phyloP scores from a whole-genome alignment of 495 filamentous ascomycete species.

The Cenococcum geophilum region DNA sequence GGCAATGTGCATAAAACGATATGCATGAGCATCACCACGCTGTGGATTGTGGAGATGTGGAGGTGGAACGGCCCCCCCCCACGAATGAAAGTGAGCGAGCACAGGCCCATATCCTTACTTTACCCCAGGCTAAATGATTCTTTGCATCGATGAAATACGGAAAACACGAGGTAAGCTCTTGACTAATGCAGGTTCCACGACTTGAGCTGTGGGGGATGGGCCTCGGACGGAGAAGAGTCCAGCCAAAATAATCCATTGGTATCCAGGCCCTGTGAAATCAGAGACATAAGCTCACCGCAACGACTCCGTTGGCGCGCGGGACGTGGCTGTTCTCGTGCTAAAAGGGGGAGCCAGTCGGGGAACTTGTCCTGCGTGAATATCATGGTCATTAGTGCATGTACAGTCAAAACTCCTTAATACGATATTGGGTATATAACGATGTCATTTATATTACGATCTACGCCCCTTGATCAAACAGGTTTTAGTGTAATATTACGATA shows the following conservation, averaged over 20 bases:
- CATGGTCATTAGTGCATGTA: neutral
- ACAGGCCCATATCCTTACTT: neutral
- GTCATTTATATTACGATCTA: too few relatives aligned
- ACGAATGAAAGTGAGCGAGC: neutral
- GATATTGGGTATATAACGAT: too few relatives aligned
- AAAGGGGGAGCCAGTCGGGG: neutral
- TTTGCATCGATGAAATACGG: neutral
- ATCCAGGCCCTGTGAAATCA: neutral
- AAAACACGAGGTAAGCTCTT: neutral
- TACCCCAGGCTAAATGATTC: neutral
- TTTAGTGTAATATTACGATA: too few relatives aligned
- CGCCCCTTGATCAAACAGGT: too few relatives aligned
- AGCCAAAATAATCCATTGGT: neutral
- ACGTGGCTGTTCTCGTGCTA: neutral
- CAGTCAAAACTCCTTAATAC: too few relatives aligned
- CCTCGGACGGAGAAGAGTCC: neutral
- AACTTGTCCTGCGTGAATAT: neutral
- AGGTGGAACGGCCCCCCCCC: neutral
- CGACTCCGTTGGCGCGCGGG: neutral
- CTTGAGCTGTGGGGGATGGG: constrained; percentile 2
- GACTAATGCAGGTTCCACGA: constrained; percentile 6
- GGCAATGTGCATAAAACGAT: neutral
- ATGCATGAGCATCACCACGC: neutral
- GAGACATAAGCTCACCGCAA: neutral
- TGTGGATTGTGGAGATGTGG: neutral